These are phyloP conservation scores for Dillenia suffruticosa DNA, from an alignment of 164 flowering plant species.

Conservation along the genomic window DNA sequence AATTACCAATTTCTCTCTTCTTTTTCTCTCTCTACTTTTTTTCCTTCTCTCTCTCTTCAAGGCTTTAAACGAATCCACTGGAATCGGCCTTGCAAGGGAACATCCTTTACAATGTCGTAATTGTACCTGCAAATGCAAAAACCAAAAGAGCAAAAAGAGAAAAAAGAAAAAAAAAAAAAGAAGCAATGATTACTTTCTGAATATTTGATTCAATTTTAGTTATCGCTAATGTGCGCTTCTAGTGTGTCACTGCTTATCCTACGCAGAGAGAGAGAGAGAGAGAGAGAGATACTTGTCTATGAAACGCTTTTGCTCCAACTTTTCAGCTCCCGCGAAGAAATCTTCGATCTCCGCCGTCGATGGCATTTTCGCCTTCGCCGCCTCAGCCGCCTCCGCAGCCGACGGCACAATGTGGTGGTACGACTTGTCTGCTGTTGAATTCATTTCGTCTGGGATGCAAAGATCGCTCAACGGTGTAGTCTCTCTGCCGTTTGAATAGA, in stretches of 20 bases:
- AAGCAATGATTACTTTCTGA: neutral
- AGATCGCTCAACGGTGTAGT: constrained; percentile 31
- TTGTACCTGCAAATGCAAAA: constrained; percentile 49
- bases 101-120: constrained; percentile 60
- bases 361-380: constrained; percentile 26
- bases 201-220: neutral
- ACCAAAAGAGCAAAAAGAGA: neutral
- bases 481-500: constrained; percentile 26
- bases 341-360: constrained; percentile 56
- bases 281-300: constrained; percentile 48
- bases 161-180: neutral
- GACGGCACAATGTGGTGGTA: constrained; percentile 6
- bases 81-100: constrained; percentile 68
- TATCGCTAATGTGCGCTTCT: constrained; percentile 14
- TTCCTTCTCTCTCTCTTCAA: constrained; percentile 15
- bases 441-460: constrained; percentile 26
- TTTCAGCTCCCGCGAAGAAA: constrained; percentile 55
- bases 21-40: neutral
- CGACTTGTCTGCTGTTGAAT: constrained; percentile 22
- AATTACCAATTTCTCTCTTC: too few species aligned
- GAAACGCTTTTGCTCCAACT: constrained; percentile 51
- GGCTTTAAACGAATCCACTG: constrained; percentile 63
- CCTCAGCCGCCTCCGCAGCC: constrained; percentile 10
- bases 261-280: neutral
- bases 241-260: constrained; percentile 10